These are phyloP conservation scores for Metschnikowia anglica DNA, from an alignment of 805 yeast species.

Conservation along the genomic window DNA sequence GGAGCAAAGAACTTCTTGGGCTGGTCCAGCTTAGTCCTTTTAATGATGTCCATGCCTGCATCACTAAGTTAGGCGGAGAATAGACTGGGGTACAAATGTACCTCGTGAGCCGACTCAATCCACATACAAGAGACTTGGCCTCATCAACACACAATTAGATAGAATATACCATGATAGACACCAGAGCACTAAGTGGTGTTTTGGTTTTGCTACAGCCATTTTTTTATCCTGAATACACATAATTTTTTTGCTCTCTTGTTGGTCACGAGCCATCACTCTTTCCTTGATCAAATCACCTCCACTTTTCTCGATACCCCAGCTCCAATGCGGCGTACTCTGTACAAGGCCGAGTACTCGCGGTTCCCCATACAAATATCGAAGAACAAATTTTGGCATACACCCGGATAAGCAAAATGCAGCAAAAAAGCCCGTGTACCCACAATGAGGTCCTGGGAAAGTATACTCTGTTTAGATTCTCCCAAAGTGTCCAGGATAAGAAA, in stretches of 20 bases:
- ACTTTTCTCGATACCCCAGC: background rate
- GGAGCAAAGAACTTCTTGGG: slow-evolving; percentile 92
- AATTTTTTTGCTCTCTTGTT: too few relatives aligned
- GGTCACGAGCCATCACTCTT: too few relatives aligned
- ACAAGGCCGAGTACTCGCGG: slow-evolving; percentile 1
- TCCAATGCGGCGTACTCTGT: slow-evolving; percentile 1
- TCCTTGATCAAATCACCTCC: too few relatives aligned
- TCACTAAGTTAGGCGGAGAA: background rate
- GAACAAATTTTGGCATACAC: too few relatives aligned
- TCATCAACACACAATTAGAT: background rate
- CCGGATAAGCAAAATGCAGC: background rate
- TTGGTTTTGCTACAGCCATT: background rate
- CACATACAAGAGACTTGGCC: background rate
- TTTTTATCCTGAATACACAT: too few relatives aligned
- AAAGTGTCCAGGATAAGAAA: slow-evolving; percentile 6
- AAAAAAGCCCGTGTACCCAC: background rate
- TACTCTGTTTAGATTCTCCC: slow-evolving; percentile 14
- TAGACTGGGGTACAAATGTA: background rate
- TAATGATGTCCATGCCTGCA: slow-evolving; percentile 81
- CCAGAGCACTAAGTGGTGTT: too few relatives aligned
- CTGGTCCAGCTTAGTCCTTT: slow-evolving; percentile 83
- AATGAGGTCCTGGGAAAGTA: background rate
- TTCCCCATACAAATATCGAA: background rate
- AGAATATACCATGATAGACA: background rate
- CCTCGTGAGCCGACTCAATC: too few relatives aligned